Base-by-base conservation (phyloP, 441 rosid species). In the Sinapis alba region DNA sequence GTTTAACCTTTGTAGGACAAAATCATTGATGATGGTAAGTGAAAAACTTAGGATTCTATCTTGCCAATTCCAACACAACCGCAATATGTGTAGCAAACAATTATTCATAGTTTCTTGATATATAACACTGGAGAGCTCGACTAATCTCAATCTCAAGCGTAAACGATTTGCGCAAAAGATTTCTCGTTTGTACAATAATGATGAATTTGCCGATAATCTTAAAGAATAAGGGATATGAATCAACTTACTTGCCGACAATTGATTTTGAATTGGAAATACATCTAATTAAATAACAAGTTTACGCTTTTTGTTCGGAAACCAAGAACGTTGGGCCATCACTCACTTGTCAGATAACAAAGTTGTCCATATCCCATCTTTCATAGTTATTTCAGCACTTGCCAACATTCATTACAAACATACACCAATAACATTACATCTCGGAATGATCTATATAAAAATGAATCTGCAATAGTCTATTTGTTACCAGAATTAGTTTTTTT, bases 41-140 rank as follows among this genome's bases (percentile, higher is more conserved):
- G 5, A 58, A 71, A 32, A 71, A 70, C 80, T 77, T 77, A 65
- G 80, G 80, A 77, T 77, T 43, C 80, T 34, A 43, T 76, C 24
- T 57, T 62, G 71, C 24, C 10, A 24, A 24, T 3, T 24, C 27
- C 27, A 57, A 76, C 67, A 58, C 30, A 32, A 16, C n/a, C 18
- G 43, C 71, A 76, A 71, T 43, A 41, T 20, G 13, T 43, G 13
- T 43, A 66, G 53, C 62, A 32, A 60, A 51, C 62, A 16, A 30
- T 30, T 7, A 8, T 62, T 43, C 32, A 63, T 19, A 34, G 16
- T 21, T 38, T 20, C 18, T 15, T 10, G 13, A 34, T 24, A 34
- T 62, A 21, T 34, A 34, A 32, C 38, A 4, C 10, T 34, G 16
- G 11, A 19, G 28, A n/a, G 67, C 5, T 36, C 12, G 18, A 62